These are phyloP conservation scores for Hamamelis virginiana DNA, from an alignment of 164 flowering plant genomes.

Conservation along the genomic window DNA sequence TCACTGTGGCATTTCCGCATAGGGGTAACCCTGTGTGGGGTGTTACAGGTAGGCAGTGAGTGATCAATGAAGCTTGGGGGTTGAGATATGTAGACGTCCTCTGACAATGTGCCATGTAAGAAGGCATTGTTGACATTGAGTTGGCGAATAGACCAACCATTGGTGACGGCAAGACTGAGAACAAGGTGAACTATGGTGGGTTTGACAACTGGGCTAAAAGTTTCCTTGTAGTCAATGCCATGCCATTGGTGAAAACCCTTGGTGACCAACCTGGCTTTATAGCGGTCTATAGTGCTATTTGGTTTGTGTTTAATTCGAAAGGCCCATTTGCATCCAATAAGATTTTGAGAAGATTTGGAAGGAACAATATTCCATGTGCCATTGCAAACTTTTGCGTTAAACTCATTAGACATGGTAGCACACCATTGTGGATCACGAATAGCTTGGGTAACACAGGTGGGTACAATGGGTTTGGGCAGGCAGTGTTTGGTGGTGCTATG, in stretches of 20 bases:
- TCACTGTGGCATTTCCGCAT: too few species aligned
- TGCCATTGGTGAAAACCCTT: constrained; percentile 21
- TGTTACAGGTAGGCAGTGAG: background rate
- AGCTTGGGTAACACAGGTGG: constrained; percentile 6
- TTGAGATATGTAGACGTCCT: constrained; percentile 1
- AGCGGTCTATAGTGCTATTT: constrained; percentile 4
- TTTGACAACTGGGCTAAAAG: constrained; percentile 25
- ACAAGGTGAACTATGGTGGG: constrained; percentile 13
- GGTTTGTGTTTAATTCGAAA: background rate
- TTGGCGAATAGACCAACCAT: constrained; percentile 12
- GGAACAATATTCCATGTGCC: constrained; percentile 9
- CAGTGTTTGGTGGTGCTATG: constrained; percentile 3
- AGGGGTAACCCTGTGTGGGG: too few species aligned
- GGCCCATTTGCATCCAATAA: constrained; percentile 1
- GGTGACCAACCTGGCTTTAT: constrained; percentile 19
- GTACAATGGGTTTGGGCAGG: background rate
- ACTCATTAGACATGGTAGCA: background rate
- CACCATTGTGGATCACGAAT: background rate
- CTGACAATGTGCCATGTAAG: background rate
- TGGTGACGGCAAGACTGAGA: constrained; percentile 5
- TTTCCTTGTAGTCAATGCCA: constrained; percentile 11
- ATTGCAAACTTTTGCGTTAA: background rate
- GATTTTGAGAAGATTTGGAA: background rate
- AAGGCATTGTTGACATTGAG: constrained; percentile 18
- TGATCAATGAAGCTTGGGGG: background rate